phyloP scores from a whole-genome alignment of 495 filamentous ascomycete species.

The Penicillium coprophilum region DNA sequence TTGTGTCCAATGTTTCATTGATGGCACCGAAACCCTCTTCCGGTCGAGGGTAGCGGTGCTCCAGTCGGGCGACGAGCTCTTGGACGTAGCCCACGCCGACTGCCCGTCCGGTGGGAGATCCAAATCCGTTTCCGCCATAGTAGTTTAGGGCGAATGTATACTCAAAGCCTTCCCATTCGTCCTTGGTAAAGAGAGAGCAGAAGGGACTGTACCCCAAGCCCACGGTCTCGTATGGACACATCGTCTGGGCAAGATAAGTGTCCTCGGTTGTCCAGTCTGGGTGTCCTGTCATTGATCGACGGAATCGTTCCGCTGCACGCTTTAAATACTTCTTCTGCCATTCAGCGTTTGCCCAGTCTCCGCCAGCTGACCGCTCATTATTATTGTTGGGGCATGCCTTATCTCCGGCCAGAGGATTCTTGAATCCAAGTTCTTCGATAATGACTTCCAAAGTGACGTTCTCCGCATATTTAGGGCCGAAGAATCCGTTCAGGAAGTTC shows the following conservation, averaged over 20 bases:
- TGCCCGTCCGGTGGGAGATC: conserved; percentile 55
- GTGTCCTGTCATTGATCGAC: conserved; percentile 35
- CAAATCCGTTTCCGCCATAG: conserved; percentile 51
- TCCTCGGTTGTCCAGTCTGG: conserved; percentile 53
- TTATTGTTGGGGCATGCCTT: conserved; percentile 39
- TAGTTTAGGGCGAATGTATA: conserved; percentile 58
- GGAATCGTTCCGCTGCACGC: conserved; percentile 49
- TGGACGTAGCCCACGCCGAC: conserved; percentile 60
- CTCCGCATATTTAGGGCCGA: conserved; percentile 57
- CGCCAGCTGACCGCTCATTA: conserved; percentile 7
- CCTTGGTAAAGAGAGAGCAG: conserved; percentile 50
- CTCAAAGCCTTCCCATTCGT: conserved; percentile 52
- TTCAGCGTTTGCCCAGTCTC: conserved; percentile 12
- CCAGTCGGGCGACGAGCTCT: conserved; percentile 57
- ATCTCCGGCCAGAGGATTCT: conserved; percentile 33
- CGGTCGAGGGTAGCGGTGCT: conserved; percentile 51
- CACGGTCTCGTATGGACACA: conserved; percentile 58
- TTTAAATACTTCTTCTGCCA: conserved; percentile 48
- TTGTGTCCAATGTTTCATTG: conserved; percentile 54
- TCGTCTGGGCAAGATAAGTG: conserved; percentile 54
- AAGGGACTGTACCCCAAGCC: conserved; percentile 58
- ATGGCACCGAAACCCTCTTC: conserved; percentile 42
- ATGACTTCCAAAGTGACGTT: conserved; percentile 53
- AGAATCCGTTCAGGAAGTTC: conserved; percentile 55
- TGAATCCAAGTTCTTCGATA: conserved; percentile 37